Evolutionary conservation across 192 early-diverging fungal species (phyloP).

Genomic region (Coemansia sp.): DNA sequence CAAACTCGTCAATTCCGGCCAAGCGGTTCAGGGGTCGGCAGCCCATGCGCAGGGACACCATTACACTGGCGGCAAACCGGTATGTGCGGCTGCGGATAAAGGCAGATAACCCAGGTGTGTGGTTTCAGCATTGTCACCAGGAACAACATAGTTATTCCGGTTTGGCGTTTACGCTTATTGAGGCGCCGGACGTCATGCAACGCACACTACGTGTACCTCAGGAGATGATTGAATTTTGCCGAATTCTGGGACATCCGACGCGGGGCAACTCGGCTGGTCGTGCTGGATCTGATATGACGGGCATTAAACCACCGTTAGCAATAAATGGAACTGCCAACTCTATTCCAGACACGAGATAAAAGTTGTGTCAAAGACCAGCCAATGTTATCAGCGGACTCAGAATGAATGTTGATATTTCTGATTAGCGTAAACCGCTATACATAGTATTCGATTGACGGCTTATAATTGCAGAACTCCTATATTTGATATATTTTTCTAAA

Average conservation of each 20-base stretch:
- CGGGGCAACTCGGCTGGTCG: constrained; percentile 72
- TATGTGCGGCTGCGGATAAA: constrained; percentile 71
- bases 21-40: background rate
- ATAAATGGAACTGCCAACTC: background rate
- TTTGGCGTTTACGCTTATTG: constrained; percentile 69
- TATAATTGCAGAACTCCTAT: too few species aligned
- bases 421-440: too few species aligned
- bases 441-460: too few species aligned
- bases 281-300: background rate
- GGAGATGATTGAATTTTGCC: constrained; percentile 60
- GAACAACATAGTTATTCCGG: background rate
- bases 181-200: constrained; percentile 65
- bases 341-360: too few species aligned
- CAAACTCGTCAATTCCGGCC: too few species aligned
- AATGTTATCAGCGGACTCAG: too few species aligned
- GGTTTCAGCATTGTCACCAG: constrained; percentile 64
- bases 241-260: constrained; percentile 54
- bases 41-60: constrained; percentile 65
- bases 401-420: too few species aligned
- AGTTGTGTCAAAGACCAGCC: too few species aligned
- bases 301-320: background rate
- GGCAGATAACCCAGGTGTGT: constrained; percentile 80
- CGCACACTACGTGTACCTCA: constrained; percentile 53
- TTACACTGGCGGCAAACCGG: constrained; percentile 57
- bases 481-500: too few species aligned